phyloP scores from a whole-genome alignment of 371 early-diverging fungal species.

The Mortierella sp. region DNA sequence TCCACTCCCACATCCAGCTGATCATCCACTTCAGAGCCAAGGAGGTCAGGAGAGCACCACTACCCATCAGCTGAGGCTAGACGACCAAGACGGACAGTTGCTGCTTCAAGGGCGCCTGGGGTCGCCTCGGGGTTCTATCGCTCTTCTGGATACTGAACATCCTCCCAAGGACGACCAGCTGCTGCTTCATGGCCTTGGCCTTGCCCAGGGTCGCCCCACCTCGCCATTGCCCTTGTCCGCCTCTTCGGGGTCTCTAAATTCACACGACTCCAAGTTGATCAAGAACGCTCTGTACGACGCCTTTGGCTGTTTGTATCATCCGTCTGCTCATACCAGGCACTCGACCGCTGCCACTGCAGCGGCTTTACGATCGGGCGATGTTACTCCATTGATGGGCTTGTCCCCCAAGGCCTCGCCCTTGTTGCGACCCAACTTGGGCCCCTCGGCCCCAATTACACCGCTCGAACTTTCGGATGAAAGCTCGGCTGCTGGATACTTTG shows the following conservation, averaged over 20 bases:
- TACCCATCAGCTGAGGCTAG: slow-evolving; percentile 14
- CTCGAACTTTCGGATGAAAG: slow-evolving; percentile 45
- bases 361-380: slow-evolving; percentile 49
- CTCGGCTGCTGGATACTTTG: slow-evolving; percentile 38
- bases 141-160: slow-evolving; percentile 13
- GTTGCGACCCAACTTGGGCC: slow-evolving; percentile 35
- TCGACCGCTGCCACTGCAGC: slow-evolving; percentile 23
- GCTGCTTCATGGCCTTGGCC: neutral
- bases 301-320: slow-evolving; percentile 49
- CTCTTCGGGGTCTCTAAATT: slow-evolving; percentile 7
- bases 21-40: slow-evolving; percentile 7
- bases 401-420: slow-evolving; percentile 49
- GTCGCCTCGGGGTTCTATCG: neutral
- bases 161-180: neutral
- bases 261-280: slow-evolving; percentile 27
- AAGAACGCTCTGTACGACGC: slow-evolving; percentile 41
- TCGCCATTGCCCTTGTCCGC: slow-evolving; percentile 14
- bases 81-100: slow-evolving; percentile 8
- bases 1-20: slow-evolving; percentile 10
- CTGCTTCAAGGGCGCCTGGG: neutral
- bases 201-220: slow-evolving; percentile 5
- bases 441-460: slow-evolving; percentile 53
- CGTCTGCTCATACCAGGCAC: slow-evolving; percentile 47
- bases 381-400: slow-evolving; percentile 45
- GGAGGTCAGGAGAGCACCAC: slow-evolving; percentile 14